Evolutionary conservation across 805 yeast genomes (phyloP), one percentile per base, ranked within the genome.

Genomic region (Candida vaughaniae): DNA sequence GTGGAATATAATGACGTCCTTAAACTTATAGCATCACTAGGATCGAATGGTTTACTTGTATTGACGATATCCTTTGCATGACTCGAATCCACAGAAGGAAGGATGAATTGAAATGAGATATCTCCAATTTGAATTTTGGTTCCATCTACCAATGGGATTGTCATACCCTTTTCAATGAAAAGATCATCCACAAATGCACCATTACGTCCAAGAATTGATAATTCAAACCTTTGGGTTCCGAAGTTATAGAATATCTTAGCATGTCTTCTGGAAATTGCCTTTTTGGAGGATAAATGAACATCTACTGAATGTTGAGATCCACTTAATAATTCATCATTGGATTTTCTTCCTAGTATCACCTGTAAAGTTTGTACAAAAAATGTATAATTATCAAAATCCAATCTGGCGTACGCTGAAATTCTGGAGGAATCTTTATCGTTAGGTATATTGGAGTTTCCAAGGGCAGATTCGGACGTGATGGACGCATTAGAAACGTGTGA

Each of bases 301-400:
- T 91, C 99, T 8, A 91, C 86, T 4, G 85, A 75, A 50, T 84
- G 82, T 36, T 71, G 77, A 47, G 83, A 83, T 38, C 81, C 77
- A 51, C 83, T 91, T 18, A 60, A 45, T n/a, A 56, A 47, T 28
- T 65, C 70, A 35, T 65, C 69, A 44, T 55, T 53, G 7, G 90
- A 84, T 41, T 86, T 75, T 49, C 99, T 73, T n/a, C 99, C 99
- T 29, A 93, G 68, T 6, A 91, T 76, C 1, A 91, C 96, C 60
- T 93, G 97, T 54, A 93, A 71, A 1, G 99, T 93, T 63, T 93
- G 99, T 8, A 93, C 96, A 51, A 91, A 93, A 56, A 93, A 93
- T 3, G 96, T 90, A 58, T 85, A 91, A 46, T 86, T 79, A 42
- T 86, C 96, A 58, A 93, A 93, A 57, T 93, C 98, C 26, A 93